phyloP scores from a whole-genome alignment of 441 rosid genomes.

The Croton laevigatus region DNA sequence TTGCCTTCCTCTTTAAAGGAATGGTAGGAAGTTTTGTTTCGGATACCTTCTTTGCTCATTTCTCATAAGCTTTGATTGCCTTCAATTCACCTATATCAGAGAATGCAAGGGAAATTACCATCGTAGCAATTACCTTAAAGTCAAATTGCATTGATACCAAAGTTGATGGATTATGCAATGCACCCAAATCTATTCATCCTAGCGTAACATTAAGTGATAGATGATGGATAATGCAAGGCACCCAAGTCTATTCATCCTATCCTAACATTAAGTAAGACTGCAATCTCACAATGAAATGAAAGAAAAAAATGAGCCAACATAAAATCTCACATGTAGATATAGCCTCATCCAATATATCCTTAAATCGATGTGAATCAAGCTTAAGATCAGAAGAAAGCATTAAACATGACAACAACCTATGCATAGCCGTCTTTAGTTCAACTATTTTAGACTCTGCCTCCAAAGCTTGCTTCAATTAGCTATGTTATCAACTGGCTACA shows the following conservation, averaged over 20 bases:
- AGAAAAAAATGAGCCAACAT: neutral
- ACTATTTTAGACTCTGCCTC: too few species aligned
- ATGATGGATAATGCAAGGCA: neutral
- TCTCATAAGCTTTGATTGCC: conserved; percentile 69
- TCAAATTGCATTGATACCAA: neutral
- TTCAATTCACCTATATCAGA: conserved; percentile 54
- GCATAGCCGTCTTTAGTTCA: too few species aligned
- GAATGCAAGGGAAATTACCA: neutral
- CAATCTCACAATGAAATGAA: neutral
- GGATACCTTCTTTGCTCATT: conserved; percentile 73
- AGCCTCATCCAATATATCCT: conserved; percentile 68
- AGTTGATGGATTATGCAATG: too few species aligned
- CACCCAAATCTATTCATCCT: too few species aligned
- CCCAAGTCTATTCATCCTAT: neutral
- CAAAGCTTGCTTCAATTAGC: too few species aligned
- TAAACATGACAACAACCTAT: too few species aligned
- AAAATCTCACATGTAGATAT: conserved; percentile 57
- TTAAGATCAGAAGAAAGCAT: conserved; percentile 88
- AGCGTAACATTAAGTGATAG: too few species aligned
- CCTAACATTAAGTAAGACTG: neutral
- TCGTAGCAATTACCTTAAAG: neutral
- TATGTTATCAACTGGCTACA: too few species aligned
- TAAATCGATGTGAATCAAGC: conserved; percentile 92
- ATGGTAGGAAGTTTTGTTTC: conserved; percentile 64
- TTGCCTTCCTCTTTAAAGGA: conserved; percentile 49